Evolutionary conservation across 1,284 basidiomycete genomes (phyloP), one percentile per base, ranked within the genome.

Genomic region (Puccinia coronata): DNA sequence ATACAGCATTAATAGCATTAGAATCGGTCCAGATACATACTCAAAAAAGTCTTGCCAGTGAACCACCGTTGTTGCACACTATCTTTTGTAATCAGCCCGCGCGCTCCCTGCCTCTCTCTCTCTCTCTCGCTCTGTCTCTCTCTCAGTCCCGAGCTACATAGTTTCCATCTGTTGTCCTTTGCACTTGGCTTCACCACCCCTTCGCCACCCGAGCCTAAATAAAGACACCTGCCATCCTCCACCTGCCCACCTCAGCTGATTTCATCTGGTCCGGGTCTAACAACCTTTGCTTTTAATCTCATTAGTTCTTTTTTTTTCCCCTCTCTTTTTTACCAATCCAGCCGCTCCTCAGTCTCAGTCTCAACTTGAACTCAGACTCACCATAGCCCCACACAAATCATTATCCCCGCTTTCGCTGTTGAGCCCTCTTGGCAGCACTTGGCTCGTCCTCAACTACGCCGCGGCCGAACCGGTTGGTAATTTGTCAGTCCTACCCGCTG

Each of bases 201-300:
- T 39, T 39, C 34, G 23, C 43, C 63, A 67, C 23, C 39, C 63
- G 36, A 43, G 43, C 25, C 39, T 61, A 36, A 20, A 9, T 51
- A 4, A n/a, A 28, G 31, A 18, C 8, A 34, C 63, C 43, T 20
- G 61, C 61, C 31, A 65, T 65, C 61, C 34, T 31, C 34, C 20
- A 20, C 39, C 31, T 39, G 18, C n/a, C 63, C 43, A 59, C 57
- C 57, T 59, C 28, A 59, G 57, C 57, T 59, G 57, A 59, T 59
- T 59, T 59, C 57, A 59, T 59, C 57, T 59, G 57, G 57, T 59
- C 57, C 57, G 49, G 49, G 28, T 59, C 57, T 59, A 59, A 59
- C 57, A 57, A 53, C 43, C 8, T 47, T 47, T 47, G 43, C 43
- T 47, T 47, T 47, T 47, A 47, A 47, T 16, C 16, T 47, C 18